These are phyloP conservation scores for Wickerhamia fluorescens DNA, from an alignment of 805 yeast species.

Conservation along the genomic window DNA sequence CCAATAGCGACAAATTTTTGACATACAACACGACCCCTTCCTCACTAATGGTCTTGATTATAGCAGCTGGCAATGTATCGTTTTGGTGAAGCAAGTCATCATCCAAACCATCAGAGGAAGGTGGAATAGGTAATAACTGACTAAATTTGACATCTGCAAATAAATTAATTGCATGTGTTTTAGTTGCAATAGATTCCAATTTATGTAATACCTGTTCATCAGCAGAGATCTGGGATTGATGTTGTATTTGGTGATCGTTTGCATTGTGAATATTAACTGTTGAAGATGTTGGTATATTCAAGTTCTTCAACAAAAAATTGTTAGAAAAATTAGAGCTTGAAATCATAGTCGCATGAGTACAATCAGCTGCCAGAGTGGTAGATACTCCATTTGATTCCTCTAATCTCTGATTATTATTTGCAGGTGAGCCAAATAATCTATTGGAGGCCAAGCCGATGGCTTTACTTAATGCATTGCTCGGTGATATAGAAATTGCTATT, in stretches of 20 bases:
- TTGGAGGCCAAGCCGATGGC: slow-evolving; percentile 87
- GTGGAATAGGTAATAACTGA: slow-evolving; percentile 75
- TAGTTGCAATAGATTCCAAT: slow-evolving; percentile 75
- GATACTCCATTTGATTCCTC: slow-evolving; percentile 7
- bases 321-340: slow-evolving; percentile 29
- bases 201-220: slow-evolving; percentile 35
- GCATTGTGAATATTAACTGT: slow-evolving; percentile 9
- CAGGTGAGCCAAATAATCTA: slow-evolving; percentile 59
- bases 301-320: slow-evolving; percentile 27
- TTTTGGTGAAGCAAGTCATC: slow-evolving; percentile 31
- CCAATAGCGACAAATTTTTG: slow-evolving; percentile 73
- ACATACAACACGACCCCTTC: slow-evolving; percentile 85
- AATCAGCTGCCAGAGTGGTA: slow-evolving; percentile 2
- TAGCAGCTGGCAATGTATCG: slow-evolving; percentile 48
- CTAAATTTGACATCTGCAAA: slow-evolving; percentile 88
- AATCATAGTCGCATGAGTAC: slow-evolving; percentile 14
- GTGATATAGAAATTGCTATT: slow-evolving; percentile 63
- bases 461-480: slow-evolving; percentile 81
- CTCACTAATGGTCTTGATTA: slow-evolving; percentile 57
- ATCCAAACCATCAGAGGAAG: slow-evolving; percentile 37
- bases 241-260: slow-evolving; percentile 12
- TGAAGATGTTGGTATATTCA: slow-evolving; percentile 23
- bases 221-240: slow-evolving; percentile 18
- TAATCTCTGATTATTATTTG: slow-evolving; percentile 5
- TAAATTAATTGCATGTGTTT: slow-evolving; percentile 80